phyloP scores from a whole-genome alignment of 768 basidiomycete genomes.

The Kondoa malvinella region DNA sequence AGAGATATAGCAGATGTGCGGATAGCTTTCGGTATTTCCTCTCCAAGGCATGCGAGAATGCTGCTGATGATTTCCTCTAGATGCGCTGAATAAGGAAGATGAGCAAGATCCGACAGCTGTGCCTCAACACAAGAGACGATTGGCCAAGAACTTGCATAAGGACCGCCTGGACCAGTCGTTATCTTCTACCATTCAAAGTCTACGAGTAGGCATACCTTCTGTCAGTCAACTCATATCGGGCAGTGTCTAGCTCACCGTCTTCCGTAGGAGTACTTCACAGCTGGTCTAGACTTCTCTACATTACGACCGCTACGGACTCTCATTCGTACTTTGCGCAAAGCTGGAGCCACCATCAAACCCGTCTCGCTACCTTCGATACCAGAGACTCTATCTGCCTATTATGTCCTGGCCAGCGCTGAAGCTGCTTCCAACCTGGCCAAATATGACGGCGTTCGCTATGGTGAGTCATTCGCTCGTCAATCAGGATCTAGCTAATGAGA shows the following conservation, averaged over 20 bases:
- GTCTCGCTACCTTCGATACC: conserved; percentile 53
- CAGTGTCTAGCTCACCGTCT: neutral
- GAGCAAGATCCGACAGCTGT: conserved; percentile 23
- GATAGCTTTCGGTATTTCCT: conserved; percentile 48
- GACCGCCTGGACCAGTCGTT: neutral
- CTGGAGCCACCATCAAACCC: conserved; percentile 52
- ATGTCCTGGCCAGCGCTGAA: conserved; percentile 85
- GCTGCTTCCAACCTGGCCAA: conserved; percentile 80
- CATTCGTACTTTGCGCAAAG: conserved; percentile 35
- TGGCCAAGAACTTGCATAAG: conserved; percentile 8
- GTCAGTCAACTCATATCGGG: neutral
- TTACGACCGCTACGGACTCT: conserved; percentile 38
- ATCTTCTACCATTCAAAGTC: neutral
- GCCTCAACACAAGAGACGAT: neutral
- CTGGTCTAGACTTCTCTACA: conserved; percentile 42
- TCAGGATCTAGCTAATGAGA: neutral
- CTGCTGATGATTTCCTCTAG: conserved; percentile 2
- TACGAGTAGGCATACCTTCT: conserved; percentile 21
- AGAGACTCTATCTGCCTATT: conserved; percentile 80
- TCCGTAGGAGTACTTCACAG: conserved; percentile 56
- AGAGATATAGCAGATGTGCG: conserved; percentile 39
- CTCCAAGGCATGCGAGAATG: neutral
- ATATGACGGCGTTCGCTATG: conserved; percentile 75
- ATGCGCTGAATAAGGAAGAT: conserved; percentile 15
- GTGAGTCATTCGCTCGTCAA: conserved; percentile 32